Evolutionary conservation across 371 early-diverging fungal species (phyloP).

Genomic region (Catenaria anguillulae): DNA sequence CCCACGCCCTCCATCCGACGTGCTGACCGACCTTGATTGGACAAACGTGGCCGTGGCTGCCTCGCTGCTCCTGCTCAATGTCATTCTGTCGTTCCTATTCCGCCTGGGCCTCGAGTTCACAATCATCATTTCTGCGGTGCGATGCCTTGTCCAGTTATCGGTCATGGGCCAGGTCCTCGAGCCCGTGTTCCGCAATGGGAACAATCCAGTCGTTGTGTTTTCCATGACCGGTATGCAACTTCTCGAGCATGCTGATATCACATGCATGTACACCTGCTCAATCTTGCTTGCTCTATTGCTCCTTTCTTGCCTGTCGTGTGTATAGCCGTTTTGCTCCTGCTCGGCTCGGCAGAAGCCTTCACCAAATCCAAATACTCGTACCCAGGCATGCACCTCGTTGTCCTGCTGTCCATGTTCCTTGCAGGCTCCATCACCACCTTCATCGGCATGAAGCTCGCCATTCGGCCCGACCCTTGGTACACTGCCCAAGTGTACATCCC

Average conservation of each 20-base stretch:
- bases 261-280: too few relatives aligned
- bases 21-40: too few relatives aligned
- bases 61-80: slow-evolving; percentile 10
- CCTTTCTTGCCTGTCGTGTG: too few relatives aligned
- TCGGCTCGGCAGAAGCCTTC: slow-evolving; percentile 4
- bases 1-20: too few relatives aligned
- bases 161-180: slow-evolving; percentile 32
- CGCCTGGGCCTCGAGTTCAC: slow-evolving; percentile 38
- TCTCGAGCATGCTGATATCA: too few relatives aligned
- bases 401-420: slow-evolving; percentile 15
- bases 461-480: slow-evolving; percentile 58
- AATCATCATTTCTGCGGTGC: slow-evolving; percentile 38
- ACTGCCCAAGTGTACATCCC: slow-evolving; percentile 69
- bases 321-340: not conserved
- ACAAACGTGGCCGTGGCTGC: not conserved
- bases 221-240: too few relatives aligned
- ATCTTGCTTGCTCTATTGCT: too few relatives aligned
- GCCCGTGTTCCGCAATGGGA: slow-evolving; percentile 13
- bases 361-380: slow-evolving; percentile 15
- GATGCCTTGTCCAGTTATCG: slow-evolving; percentile 42
- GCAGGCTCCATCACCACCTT: slow-evolving; percentile 12
- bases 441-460: slow-evolving; percentile 36
- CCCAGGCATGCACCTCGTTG: slow-evolving; percentile 14
- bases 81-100: slow-evolving; percentile 34
- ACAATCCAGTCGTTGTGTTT: slow-evolving; percentile 13